Evolutionary conservation across 1,139 yeast genomes (phyloP).

Genomic region (Zygosaccharomyces pseudobailii): DNA sequence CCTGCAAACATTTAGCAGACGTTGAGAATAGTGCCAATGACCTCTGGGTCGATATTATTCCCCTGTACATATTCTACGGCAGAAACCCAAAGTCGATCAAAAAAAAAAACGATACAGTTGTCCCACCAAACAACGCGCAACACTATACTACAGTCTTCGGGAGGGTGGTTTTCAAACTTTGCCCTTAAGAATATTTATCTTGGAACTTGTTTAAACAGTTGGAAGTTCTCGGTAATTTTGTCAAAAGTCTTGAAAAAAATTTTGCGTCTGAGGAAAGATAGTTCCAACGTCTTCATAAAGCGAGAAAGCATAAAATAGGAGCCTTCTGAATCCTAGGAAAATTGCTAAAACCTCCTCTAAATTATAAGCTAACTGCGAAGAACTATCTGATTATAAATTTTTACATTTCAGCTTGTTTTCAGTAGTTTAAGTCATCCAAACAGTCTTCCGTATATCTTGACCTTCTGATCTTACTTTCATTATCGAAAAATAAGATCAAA

Average conservation of each 20-base stretch:
- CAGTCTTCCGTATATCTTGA: not conserved
- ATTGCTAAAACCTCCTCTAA: not conserved
- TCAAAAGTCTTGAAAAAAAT: conserved; percentile 1
- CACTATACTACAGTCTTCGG: not conserved
- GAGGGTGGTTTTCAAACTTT: not conserved
- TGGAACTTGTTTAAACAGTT: not conserved
- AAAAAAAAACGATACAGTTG: not conserved
- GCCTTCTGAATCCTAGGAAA: not conserved
- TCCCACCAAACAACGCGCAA: not conserved
- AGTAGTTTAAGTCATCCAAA: not conserved
- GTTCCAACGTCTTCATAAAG: not conserved
- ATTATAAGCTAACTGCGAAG: no score
- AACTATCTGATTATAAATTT: not conserved
- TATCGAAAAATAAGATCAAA: not conserved
- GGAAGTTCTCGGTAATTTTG: not conserved
- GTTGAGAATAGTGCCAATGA: conserved; percentile 12
- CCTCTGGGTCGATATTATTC: conserved; percentile 8
- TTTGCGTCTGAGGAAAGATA: not conserved
- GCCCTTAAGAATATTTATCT: not conserved
- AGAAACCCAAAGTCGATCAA: not conserved
- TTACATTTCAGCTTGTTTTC: no score
- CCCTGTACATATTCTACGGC: conserved; percentile 3
- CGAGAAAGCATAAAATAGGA: not conserved
- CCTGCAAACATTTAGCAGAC: conserved; percentile 9
- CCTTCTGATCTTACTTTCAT: not conserved